Percentiles rank a stretch among this genome's conserved stretches.
These are phyloP conservation scores for Trichoderma harzianum DNA, from an alignment of 2,329 filamentous ascomycete genomes.

Conservation along the genomic window DNA sequence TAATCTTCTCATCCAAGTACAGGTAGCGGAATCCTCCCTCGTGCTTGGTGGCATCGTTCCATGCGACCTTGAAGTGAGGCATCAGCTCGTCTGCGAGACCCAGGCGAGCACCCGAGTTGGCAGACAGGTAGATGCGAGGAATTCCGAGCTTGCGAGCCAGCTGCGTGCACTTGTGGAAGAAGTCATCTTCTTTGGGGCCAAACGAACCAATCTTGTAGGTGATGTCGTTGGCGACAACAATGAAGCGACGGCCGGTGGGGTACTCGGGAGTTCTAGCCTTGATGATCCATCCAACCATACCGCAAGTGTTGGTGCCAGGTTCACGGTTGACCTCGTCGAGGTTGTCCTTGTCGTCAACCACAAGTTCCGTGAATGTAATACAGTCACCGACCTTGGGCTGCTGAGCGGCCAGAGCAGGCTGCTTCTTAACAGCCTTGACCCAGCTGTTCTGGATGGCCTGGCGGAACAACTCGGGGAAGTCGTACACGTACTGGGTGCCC, in stretches of 20 bases:
- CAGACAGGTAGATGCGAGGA: constrained; percentile 94
- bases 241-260: constrained; percentile 83
- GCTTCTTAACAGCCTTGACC: constrained; percentile 70
- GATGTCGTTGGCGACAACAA: constrained; percentile 98
- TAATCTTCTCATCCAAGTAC: constrained; percentile 82
- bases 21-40: constrained; percentile 95
- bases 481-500: constrained; percentile 99
- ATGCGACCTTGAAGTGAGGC: constrained; percentile 94
- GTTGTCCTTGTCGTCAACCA: constrained; percentile 90
- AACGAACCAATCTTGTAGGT: constrained; percentile 99
- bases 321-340: constrained; percentile 91
- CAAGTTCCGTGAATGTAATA: constrained; percentile 89
- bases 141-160: constrained; percentile 91
- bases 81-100: constrained; percentile 96
- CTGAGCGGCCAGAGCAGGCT: constrained; percentile 71
- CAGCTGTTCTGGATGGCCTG: constrained; percentile 97
- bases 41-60: constrained; percentile 80
- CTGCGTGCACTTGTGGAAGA: constrained; percentile 99
- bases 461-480: constrained; percentile 98
- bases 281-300: constrained; percentile 98
- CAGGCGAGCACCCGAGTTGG: constrained; percentile 97
- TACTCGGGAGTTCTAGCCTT: constrained; percentile 95
- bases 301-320: constrained; percentile 89
- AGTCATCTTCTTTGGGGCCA: constrained; percentile 91
- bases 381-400: constrained; percentile 85